phyloP scores from a whole-genome alignment of 805 yeast genomes.

The Candida germanica region DNA sequence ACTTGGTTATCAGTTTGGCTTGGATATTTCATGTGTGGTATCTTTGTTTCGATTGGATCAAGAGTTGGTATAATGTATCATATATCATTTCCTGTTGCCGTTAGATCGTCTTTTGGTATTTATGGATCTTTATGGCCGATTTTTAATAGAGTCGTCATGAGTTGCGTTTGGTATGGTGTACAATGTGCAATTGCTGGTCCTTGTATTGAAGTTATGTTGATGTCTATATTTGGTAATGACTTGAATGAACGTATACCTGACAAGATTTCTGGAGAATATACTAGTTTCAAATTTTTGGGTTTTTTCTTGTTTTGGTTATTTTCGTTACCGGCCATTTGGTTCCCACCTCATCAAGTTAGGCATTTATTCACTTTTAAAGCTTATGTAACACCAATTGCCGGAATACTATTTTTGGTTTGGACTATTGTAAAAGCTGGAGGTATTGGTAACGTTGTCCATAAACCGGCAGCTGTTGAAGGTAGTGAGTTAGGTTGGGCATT shows the following conservation, averaged over 20 bases:
- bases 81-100: conserved; percentile 78
- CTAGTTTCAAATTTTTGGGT: conserved; percentile 68
- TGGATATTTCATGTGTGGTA: conserved; percentile 70
- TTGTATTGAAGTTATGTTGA: conserved; percentile 72
- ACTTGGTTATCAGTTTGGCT: conserved; percentile 87
- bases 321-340: conserved; percentile 76
- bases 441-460: conserved; percentile 67
- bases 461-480: conserved; percentile 48
- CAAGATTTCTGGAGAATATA: conserved; percentile 56
- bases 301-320: conserved; percentile 82
- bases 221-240: conserved; percentile 68
- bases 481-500: conserved; percentile 79
- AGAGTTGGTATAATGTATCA: conserved; percentile 81
- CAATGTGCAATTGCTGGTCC: conserved; percentile 85
- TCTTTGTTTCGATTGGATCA: conserved; percentile 67
- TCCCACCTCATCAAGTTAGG: conserved; percentile 78
- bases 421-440: conserved; percentile 77
- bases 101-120: conserved; percentile 81
- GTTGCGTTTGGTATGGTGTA: conserved; percentile 83
- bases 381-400: conserved; percentile 75
- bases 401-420: conserved; percentile 82
- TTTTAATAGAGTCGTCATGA: conserved; percentile 83
- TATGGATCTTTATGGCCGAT: conserved; percentile 89
- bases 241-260: conserved; percentile 62
- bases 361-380: conserved; percentile 85